Percentiles rank a stretch among this genome's conserved stretches.
These are phyloP conservation scores for Begonia masoniana DNA, from an alignment of 306 rosid species.

Conservation along the genomic window DNA sequence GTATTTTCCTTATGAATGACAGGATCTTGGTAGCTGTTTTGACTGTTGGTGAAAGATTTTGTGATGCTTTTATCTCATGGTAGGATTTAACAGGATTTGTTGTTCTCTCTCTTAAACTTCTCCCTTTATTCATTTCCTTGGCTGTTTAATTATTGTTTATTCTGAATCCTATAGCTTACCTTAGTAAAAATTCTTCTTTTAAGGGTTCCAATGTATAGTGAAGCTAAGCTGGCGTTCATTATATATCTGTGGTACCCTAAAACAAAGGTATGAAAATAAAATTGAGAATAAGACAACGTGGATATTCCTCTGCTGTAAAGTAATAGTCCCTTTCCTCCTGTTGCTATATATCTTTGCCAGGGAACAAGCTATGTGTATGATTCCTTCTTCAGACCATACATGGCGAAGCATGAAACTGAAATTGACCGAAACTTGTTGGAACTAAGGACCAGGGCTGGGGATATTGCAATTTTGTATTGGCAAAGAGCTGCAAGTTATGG, in stretches of 20 bases:
- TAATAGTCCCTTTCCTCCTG: not conserved
- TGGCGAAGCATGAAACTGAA: slow-evolving; percentile 72
- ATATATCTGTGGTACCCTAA: slow-evolving; percentile 88
- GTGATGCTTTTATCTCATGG: slow-evolving; percentile 86
- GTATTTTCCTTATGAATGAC: slow-evolving; percentile 11
- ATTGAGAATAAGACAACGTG: not conserved
- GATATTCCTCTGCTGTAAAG: not conserved
- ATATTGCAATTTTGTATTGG: slow-evolving; percentile 55
- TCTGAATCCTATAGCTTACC: too few relatives aligned
- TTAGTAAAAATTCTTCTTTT: slow-evolving; percentile 5
- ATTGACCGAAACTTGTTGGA: slow-evolving; percentile 79
- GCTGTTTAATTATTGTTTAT: too few relatives aligned
- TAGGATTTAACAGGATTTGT: slow-evolving; percentile 9
- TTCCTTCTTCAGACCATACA: slow-evolving; percentile 83
- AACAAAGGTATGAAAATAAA: slow-evolving; percentile 46
- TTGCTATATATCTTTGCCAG: slow-evolving; percentile 25
- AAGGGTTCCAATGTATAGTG: slow-evolving; percentile 97
- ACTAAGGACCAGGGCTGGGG: slow-evolving; percentile 78
- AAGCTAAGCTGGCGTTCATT: slow-evolving; percentile 80
- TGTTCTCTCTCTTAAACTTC: too few relatives aligned
- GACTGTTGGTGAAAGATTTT: slow-evolving; percentile 68
- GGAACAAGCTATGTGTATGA: slow-evolving; percentile 86
- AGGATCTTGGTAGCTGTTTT: slow-evolving; percentile 92
- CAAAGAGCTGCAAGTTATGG: slow-evolving; percentile 79
- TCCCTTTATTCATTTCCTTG: too few relatives aligned